These are phyloP conservation scores for Pseudevernia furfuracea DNA, from an alignment of 495 filamentous ascomycete genomes.

Conservation along the genomic window DNA sequence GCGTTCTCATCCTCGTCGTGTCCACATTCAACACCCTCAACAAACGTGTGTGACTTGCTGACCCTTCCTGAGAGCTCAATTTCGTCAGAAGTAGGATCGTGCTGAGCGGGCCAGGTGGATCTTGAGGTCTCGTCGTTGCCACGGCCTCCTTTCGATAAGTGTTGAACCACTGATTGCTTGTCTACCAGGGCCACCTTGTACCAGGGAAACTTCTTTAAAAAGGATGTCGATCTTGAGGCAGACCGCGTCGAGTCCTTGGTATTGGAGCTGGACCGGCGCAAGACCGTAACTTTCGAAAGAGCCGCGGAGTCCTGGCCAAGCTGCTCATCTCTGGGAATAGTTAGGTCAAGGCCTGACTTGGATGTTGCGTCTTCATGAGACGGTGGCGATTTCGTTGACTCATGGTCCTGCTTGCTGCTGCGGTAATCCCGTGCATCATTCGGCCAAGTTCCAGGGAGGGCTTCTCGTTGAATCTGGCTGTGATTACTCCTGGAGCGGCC, in stretches of 20 bases:
- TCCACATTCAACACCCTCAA: neutral
- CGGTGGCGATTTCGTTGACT: neutral
- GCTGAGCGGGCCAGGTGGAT: neutral
- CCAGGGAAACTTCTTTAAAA: slow-evolving; percentile 12
- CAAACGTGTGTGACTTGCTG: neutral
- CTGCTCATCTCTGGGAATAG: neutral
- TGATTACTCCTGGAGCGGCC: neutral
- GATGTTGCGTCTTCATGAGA: neutral
- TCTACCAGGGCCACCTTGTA: slow-evolving; percentile 7
- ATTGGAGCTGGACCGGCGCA: slow-evolving; percentile 8
- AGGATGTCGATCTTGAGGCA: slow-evolving; percentile 8
- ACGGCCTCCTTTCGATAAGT: neutral
- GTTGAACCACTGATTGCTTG: neutral
- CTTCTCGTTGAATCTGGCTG: slow-evolving; percentile 2
- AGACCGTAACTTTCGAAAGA: neutral
- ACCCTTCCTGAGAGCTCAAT: neutral
- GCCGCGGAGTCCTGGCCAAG: neutral
- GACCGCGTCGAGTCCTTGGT: slow-evolving; percentile 4
- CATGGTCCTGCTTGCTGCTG: neutral
- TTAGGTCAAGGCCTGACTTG: neutral
- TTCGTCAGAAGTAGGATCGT: neutral
- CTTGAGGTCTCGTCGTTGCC: neutral
- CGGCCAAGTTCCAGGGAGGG: neutral
- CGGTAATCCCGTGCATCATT: neutral
- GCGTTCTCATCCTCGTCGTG: neutral